phyloP scores from a whole-genome alignment of 1,284 basidiomycete species.

The Ceratobasidium sp. region DNA sequence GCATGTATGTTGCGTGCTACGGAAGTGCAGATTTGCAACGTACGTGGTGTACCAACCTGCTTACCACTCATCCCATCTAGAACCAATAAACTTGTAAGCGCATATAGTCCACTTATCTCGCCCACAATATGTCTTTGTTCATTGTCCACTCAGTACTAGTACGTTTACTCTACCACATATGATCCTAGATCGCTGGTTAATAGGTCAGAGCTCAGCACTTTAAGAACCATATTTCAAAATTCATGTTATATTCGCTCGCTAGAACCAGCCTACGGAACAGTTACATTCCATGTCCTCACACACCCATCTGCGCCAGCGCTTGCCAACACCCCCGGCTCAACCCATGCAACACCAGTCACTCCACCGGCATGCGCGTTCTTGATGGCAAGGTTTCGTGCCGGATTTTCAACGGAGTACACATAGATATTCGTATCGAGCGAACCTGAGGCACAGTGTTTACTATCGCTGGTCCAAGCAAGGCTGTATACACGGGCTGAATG shows the following conservation, averaged over 20 bases:
- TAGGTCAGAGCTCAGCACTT: no score
- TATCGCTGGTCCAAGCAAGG: constrained; percentile 80
- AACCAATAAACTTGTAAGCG: no score
- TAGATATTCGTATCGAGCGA: constrained; percentile 94
- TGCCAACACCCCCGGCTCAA: constrained; percentile 68
- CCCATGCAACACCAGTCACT: constrained; percentile 83
- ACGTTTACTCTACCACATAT: no score
- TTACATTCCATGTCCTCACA: constrained; percentile 79
- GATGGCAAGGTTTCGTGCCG: constrained; percentile 82
- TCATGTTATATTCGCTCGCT: background rate
- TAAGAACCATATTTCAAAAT: no score
- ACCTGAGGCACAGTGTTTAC: constrained; percentile 82
- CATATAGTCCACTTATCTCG: no score
- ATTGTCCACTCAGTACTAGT: no score
- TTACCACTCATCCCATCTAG: no score
- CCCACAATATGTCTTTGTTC: no score
- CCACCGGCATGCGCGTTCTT: constrained; percentile 88
- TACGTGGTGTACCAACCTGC: no score
- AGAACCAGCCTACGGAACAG: constrained; percentile 55
- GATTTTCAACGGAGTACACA: constrained; percentile 84
- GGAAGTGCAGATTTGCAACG: no score
- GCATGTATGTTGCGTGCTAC: no score
- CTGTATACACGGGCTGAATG: constrained; percentile 86
- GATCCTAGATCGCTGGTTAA: no score
- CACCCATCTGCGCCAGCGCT: constrained; percentile 87